These are phyloP conservation scores for Saccharomycopsis olivae DNA, from an alignment of 805 yeast species.

Conservation along the genomic window DNA sequence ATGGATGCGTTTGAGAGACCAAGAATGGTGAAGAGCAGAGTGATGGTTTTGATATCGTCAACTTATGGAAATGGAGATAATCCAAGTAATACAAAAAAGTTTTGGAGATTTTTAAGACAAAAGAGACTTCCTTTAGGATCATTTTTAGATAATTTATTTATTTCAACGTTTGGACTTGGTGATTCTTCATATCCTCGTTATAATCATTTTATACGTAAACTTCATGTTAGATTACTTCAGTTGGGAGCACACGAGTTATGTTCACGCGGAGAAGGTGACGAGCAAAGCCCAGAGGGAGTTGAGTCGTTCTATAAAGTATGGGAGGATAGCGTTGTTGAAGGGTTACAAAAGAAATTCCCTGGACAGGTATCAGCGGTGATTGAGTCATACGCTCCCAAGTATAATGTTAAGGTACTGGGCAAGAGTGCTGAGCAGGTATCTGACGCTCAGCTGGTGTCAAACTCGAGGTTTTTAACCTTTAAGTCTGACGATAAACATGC, in stretches of 20 bases:
- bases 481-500: conserved; percentile 7
- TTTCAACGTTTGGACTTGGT: conserved; percentile 84
- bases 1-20: conserved; percentile 53
- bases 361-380: conserved; percentile 21
- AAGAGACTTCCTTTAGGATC: conserved; percentile 46
- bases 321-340: conserved; percentile 40
- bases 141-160: conserved; percentile 47
- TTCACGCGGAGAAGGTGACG: conserved; percentile 82
- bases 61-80: conserved; percentile 95
- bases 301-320: conserved; percentile 74
- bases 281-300: conserved; percentile 55
- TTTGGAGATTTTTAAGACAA: conserved; percentile 67
- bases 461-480: conserved; percentile 21
- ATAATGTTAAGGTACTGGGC: not conserved
- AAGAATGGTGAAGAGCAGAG: conserved; percentile 37
- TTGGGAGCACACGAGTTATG: conserved; percentile 70
- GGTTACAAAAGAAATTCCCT: conserved; percentile 28
- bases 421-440: conserved; percentile 26
- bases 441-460: conserved; percentile 22
- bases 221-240: conserved; percentile 69
- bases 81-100: conserved; percentile 63
- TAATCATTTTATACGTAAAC: conserved; percentile 78
- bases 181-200: conserved; percentile 85
- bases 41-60: conserved; percentile 55
- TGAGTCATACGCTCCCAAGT: conserved; percentile 1